Percentiles rank a stretch among this genome's conserved stretches.
Conservation (phyloP, 2,329 filamentous ascomycete genomes). For the Clarireedia monteithiana region DNA sequence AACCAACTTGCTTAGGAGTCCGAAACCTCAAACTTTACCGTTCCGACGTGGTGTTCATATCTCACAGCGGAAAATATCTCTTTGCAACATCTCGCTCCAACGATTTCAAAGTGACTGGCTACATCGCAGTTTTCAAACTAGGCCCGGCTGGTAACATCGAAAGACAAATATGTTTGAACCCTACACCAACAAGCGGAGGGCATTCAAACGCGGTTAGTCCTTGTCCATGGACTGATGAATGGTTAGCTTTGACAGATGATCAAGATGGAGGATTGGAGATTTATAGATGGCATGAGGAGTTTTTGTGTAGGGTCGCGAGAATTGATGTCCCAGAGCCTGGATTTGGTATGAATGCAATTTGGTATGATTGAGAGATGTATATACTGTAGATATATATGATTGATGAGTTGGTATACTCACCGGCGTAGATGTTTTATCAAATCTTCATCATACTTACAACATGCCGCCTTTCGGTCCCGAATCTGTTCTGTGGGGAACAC, state of each 20-base stretch:
- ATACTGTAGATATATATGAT: neutral
- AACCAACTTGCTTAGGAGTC: conserved; percentile 4
- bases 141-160: conserved; percentile 63
- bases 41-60: conserved; percentile 73
- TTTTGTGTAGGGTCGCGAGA: conserved; percentile 67
- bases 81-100: conserved; percentile 83
- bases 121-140: conserved; percentile 73
- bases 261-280: conserved; percentile 83
- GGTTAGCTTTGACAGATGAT: conserved; percentile 84
- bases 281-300: conserved; percentile 79
- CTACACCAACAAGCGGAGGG: conserved; percentile 78
- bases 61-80: conserved; percentile 62
- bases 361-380: conserved; percentile 60
- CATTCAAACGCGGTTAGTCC: conserved; percentile 85
- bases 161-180: conserved; percentile 70
- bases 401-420: neutral
- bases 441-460: neutral
- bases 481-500: too few relatives aligned
- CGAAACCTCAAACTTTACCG: conserved; percentile 58
- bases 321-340: conserved; percentile 77
- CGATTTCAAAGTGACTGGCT: conserved; percentile 66
- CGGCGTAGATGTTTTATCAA: too few relatives aligned
- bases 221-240: conserved; percentile 79
- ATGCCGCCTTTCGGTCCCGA: neutral
- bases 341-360: conserved; percentile 95